Evolutionary conservation across 768 basidiomycete genomes (phyloP).

Genomic region (Paxillus involutus): DNA sequence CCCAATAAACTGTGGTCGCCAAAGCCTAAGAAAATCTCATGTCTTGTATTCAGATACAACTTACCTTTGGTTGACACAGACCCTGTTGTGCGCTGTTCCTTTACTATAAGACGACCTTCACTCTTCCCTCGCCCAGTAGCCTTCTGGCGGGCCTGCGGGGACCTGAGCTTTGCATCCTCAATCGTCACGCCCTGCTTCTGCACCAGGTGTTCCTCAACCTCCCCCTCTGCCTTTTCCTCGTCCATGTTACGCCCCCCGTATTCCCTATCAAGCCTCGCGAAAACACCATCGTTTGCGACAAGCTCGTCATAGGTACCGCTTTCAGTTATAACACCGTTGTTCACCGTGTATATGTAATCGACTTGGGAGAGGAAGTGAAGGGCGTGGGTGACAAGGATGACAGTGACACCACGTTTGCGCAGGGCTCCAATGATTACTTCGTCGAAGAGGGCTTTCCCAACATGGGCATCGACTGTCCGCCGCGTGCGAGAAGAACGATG

Average conservation of each 20-base stretch:
- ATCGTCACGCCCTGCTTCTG: constrained; percentile 17
- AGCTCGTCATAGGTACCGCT: constrained; percentile 55
- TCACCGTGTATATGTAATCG: constrained; percentile 50
- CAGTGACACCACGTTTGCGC: constrained; percentile 45
- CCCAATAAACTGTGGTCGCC: constrained; percentile 49
- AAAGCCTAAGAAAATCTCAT: neutral
- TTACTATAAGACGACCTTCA: constrained; percentile 65
- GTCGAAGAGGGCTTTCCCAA: constrained; percentile 66
- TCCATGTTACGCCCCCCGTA: constrained; percentile 51
- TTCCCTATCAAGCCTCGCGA: constrained; percentile 57
- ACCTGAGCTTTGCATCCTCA: constrained; percentile 38
- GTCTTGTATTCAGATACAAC: constrained; percentile 1
- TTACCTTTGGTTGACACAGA: constrained; percentile 52
- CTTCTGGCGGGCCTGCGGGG: constrained; percentile 30
- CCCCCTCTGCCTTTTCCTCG: constrained; percentile 29
- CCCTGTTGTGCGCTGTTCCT: constrained; percentile 66
- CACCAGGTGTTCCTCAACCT: constrained; percentile 18
- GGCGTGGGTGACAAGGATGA: constrained; percentile 56
- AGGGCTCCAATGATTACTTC: constrained; percentile 58
- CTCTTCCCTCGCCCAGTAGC: constrained; percentile 60
- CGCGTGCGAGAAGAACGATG: neutral
- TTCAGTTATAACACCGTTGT: constrained; percentile 45
- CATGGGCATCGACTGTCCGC: constrained; percentile 67
- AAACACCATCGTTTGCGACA: constrained; percentile 47
- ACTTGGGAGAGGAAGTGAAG: constrained; percentile 52